Percentiles rank a stretch among this genome's conserved stretches.
phyloP scores from a whole-genome alignment of 371 early-diverging fungal species.

The Agmasoma carcini region DNA sequence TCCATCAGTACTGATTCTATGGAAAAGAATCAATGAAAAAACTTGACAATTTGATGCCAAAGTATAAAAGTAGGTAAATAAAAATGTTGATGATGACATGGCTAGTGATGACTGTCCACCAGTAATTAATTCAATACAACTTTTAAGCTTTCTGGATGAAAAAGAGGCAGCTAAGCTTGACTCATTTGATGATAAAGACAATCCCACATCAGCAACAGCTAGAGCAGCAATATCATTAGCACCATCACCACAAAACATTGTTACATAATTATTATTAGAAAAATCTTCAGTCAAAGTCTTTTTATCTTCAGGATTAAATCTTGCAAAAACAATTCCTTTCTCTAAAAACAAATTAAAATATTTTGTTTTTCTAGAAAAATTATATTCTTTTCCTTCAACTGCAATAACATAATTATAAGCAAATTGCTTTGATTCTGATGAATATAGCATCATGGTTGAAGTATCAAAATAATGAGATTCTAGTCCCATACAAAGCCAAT shows the following conservation, averaged over 20 bases:
- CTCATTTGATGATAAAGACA: slow-evolving; percentile 85
- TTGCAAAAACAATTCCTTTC: slow-evolving; percentile 62
- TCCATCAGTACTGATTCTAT: no score
- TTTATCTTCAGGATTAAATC: slow-evolving; percentile 97
- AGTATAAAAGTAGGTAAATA: slow-evolving; percentile 64
- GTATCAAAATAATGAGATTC: slow-evolving; percentile 51
- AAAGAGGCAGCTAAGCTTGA: slow-evolving; percentile 91
- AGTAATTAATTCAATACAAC: slow-evolving; percentile 72
- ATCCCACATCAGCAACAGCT: slow-evolving; percentile 84
- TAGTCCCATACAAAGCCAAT: slow-evolving; percentile 44
- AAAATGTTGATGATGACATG: slow-evolving; percentile 85
- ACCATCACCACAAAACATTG: slow-evolving; percentile 78
- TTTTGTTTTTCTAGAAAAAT: slow-evolving; percentile 34
- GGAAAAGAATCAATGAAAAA: no score
- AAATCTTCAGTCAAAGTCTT: slow-evolving; percentile 45
- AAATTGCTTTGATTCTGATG: no score
- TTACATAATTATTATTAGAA: slow-evolving; percentile 14
- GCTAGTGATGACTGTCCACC: slow-evolving; percentile 91
- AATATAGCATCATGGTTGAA: slow-evolving; percentile 36
- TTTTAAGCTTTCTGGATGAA: slow-evolving; percentile 70
- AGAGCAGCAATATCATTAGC: slow-evolving; percentile 98
- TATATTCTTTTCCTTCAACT: slow-evolving; percentile 49
- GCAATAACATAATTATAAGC: slow-evolving; percentile 52
- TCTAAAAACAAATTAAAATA: slow-evolving; percentile 36
- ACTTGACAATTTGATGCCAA: no score